Evolutionary conservation across 202 grass and related monocot species (phyloP).

Genomic region (Musa balbisiana): DNA sequence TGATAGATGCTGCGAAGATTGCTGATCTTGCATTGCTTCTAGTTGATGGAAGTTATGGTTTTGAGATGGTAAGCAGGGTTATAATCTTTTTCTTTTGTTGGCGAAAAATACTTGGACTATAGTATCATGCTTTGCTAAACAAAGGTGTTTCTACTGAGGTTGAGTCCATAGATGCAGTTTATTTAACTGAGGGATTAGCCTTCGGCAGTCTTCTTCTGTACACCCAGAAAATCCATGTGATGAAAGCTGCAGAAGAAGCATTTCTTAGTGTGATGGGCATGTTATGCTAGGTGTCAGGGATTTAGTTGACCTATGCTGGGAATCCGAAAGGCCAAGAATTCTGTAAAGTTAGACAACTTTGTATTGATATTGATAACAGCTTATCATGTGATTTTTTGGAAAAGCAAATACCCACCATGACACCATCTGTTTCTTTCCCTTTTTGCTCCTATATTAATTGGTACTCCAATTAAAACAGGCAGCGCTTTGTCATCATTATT

Average conservation of each 20-base stretch:
- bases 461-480: not conserved
- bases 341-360: not conserved
- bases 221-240: not conserved
- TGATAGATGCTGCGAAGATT: conserved; percentile 99
- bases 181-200: not conserved
- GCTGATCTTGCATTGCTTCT: conserved; percentile 92
- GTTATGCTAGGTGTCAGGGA: not conserved
- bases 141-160: not conserved
- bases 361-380: too few relatives aligned
- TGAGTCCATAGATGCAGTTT: not conserved
- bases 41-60: conserved; percentile 93
- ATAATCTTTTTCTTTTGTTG: not conserved
- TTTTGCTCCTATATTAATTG: not conserved
- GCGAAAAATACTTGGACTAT: not conserved
- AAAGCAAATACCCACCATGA: too few relatives aligned
- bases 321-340: not conserved
- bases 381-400: too few relatives aligned
- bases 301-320: not conserved
- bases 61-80: conserved; percentile 73
- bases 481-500: not conserved
- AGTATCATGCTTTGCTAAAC: not conserved
- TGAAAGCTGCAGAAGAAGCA: not conserved
- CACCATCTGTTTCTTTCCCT: not conserved
- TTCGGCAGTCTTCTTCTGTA: not conserved
- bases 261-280: not conserved